Percentiles rank a stretch among this genome's conserved stretches.
phyloP scores from a whole-genome alignment of 345 rosid species.

The Angophora floribunda region DNA sequence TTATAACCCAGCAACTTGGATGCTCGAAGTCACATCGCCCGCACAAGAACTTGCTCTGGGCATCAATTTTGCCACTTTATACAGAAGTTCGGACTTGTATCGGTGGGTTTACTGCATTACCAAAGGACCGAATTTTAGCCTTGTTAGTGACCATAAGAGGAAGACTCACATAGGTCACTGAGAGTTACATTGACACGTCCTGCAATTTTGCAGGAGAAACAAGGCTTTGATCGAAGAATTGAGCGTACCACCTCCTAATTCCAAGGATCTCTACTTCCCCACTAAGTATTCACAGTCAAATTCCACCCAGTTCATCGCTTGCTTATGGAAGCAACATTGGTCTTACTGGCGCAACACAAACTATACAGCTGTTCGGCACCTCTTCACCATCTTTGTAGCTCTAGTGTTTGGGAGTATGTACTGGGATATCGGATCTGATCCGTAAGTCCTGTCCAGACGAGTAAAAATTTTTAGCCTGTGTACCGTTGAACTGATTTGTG shows the following conservation, averaged over 20 bases:
- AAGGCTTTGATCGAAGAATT: conserved; percentile 18
- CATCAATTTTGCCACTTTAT: conserved; percentile 24
- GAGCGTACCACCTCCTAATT: conserved; percentile 15
- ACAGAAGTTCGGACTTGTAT: conserved; percentile 21
- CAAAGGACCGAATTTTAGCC: background rate
- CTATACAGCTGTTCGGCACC: conserved; percentile 24
- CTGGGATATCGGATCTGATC: conserved; percentile 25
- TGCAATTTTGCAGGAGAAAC: conserved; percentile 32
- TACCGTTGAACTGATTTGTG: background rate
- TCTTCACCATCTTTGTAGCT: conserved; percentile 18
- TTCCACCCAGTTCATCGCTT: conserved; percentile 16
- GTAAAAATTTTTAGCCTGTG: background rate
- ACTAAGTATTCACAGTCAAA: conserved; percentile 14
- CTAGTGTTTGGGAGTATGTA: conserved; percentile 25
- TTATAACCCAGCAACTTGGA: conserved; percentile 54
- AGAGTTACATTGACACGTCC: background rate
- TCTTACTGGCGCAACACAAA: conserved; percentile 39
- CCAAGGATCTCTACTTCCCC: conserved; percentile 19
- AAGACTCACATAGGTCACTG: background rate
- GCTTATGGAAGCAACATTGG: conserved; percentile 34
- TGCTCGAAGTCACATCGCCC: conserved; percentile 28
- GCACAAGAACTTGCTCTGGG: conserved; percentile 20
- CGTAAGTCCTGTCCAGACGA: background rate
- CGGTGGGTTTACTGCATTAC: background rate
- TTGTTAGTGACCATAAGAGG: background rate